Evolutionary conservation across 148 eudicot species (phyloP).

Genomic region (Chenopodium album): DNA sequence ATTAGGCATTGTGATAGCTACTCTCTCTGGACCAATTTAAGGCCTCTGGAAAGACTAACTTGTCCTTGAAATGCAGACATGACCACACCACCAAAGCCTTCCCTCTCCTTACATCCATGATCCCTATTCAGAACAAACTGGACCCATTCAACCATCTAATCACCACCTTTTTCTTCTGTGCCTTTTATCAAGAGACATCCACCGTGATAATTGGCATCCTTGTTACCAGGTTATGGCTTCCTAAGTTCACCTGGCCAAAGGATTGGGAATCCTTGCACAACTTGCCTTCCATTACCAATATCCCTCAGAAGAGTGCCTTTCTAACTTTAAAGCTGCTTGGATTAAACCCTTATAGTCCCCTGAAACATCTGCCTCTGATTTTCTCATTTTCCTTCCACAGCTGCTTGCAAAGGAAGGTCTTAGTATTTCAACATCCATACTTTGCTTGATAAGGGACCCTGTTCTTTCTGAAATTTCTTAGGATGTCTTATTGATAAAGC

Average conservation of each 20-base stretch:
- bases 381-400: too few species aligned
- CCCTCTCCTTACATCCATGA: neutral
- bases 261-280: too few species aligned
- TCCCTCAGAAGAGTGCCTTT: neutral
- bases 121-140: too few species aligned
- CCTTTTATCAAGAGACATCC: too few species aligned
- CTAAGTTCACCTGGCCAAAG: too few species aligned
- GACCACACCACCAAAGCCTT: neutral
- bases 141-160: too few species aligned
- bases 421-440: neutral
- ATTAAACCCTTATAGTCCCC: neutral
- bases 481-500: neutral
- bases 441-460: too few species aligned
- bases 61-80: neutral
- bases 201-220: too few species aligned
- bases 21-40: neutral
- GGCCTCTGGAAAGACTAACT: neutral
- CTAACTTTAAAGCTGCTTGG: neutral
- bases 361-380: neutral
- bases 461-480: neutral
- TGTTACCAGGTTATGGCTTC: too few species aligned
- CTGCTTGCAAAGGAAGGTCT: neutral
- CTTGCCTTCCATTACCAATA: neutral
- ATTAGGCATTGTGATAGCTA: neutral
- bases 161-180: too few species aligned